Evolutionary conservation across 2,329 filamentous ascomycete species (phyloP), one percentile per base, ranked within the genome.

Genomic region (Penicillium sp.): DNA sequence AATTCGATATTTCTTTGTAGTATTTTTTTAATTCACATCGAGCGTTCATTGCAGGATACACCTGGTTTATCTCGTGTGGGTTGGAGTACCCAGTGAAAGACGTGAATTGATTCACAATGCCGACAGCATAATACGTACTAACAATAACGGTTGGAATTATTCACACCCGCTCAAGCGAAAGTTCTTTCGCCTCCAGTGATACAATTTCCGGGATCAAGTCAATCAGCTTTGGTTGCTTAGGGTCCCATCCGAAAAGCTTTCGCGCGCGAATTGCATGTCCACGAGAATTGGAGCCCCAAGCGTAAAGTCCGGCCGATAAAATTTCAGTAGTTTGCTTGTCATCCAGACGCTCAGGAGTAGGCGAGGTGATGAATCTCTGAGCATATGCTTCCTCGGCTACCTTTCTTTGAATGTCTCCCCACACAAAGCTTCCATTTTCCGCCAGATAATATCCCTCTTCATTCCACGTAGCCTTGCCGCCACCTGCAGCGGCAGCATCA

Each of bases 181-280:
- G 58, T 20, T 49, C 60, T 54, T 68, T 73, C 2, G 74, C 75
- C 55, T 84, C 80, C 20, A 66, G 57, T 26, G 81, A 76, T 1
- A 89, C 76, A 41, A 83, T 78, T 2, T 73, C 73, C 2, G 80
- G 77, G 23, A 88, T 69, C 44, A 81, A 72, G 9, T 85, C 81
- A 52, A 79, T 67, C 46, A 88, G 49, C 23, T 74, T 77, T 18
- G 71, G 72, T 41, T 79, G 69, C 49, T 66, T 58, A 9, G 72
- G 70, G 4, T 59, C 59, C 72, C 72, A 75, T 1, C 68, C 71
- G 41, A 75, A 56, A 44, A 75, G 53, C 51, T 73, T 72, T 26
- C 64, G 66, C 1, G 66, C 72, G 13, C 72, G 66, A 40, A 70
- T 62, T 4, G 72, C 65, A 52, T 63, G 62, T 8, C 70, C 68